These are phyloP conservation scores for Aspergillus clavatus DNA, from an alignment of 2,329 filamentous ascomycete species.

Conservation along the genomic window DNA sequence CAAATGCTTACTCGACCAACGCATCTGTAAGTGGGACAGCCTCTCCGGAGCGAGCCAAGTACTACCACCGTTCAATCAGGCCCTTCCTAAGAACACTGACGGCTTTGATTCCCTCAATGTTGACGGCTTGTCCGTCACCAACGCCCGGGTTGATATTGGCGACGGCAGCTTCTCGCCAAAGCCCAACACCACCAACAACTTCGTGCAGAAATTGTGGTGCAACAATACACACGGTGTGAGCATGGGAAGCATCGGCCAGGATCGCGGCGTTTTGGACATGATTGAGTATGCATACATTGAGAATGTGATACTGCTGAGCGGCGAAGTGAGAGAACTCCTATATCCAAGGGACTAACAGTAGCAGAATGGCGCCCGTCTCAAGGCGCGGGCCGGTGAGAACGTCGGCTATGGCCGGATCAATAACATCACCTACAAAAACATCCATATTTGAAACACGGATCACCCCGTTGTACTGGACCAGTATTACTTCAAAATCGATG, in stretches of 20 bases:
- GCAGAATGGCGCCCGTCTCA: conserved; percentile 55
- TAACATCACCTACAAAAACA: conserved; percentile 60
- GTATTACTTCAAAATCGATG: conserved; percentile 58
- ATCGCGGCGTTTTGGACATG: conserved; percentile 50
- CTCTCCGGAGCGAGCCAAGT: neutral
- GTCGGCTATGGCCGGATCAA: conserved; percentile 58
- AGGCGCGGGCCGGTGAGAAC: conserved; percentile 56
- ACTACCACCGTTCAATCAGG: conserved; percentile 18
- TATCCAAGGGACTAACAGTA: conserved; percentile 22
- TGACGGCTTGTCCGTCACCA: conserved; percentile 49
- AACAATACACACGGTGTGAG: conserved; percentile 56
- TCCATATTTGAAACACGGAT: conserved; percentile 56
- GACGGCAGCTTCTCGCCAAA: conserved; percentile 61
- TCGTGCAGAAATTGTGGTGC: conserved; percentile 58
- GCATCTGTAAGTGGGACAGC: conserved; percentile 24
- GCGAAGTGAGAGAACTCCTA: conserved; percentile 28
- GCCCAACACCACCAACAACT: conserved; percentile 54
- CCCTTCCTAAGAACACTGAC: conserved; percentile 57
- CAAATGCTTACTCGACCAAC: conserved; percentile 51
- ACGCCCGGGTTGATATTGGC: conserved; percentile 51
- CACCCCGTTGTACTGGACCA: conserved; percentile 56
- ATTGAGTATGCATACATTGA: conserved; percentile 56
- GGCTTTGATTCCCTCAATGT: conserved; percentile 59
- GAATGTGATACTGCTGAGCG: conserved; percentile 54
- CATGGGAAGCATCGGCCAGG: conserved; percentile 58